Evolutionary conservation across 371 early-diverging fungal species (phyloP).

Genomic region (Umbelopsis sp.): DNA sequence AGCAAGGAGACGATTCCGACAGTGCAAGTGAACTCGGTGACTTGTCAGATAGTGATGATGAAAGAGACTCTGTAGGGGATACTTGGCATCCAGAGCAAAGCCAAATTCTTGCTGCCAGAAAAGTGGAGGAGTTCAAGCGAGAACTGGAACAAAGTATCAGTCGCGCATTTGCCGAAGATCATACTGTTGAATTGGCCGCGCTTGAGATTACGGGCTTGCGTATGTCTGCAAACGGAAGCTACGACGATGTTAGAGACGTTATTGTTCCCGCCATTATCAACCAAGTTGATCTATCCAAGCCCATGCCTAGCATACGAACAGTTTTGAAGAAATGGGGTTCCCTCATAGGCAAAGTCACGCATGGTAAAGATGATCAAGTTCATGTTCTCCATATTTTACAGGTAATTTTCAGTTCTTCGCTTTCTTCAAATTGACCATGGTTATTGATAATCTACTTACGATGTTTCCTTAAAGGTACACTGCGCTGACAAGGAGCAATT

Average conservation of each 20-base stretch:
- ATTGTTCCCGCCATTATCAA: slow-evolving; percentile 69
- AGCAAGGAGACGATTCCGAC: slow-evolving; percentile 46
- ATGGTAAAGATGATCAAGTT: slow-evolving; percentile 76
- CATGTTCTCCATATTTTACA: slow-evolving; percentile 71
- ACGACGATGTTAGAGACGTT: slow-evolving; percentile 75
- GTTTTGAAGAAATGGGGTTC: slow-evolving; percentile 72
- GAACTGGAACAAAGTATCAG: slow-evolving; percentile 84
- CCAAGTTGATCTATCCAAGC: slow-evolving; percentile 56
- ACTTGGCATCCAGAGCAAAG: slow-evolving; percentile 37
- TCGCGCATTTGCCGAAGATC: slow-evolving; percentile 80
- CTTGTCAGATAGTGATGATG: slow-evolving; percentile 49
- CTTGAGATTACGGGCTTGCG: slow-evolving; percentile 91
- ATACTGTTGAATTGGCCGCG: slow-evolving; percentile 75
- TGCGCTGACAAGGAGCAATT: slow-evolving; percentile 51
- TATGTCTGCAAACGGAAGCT: slow-evolving; percentile 87
- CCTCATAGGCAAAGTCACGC: slow-evolving; percentile 73
- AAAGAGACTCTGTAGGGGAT: slow-evolving; percentile 40
- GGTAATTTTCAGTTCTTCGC: slow-evolving; percentile 26
- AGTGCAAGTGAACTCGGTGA: slow-evolving; percentile 64
- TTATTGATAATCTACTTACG: too few relatives aligned
- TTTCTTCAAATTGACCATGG: too few relatives aligned
- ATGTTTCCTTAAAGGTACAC: slow-evolving; percentile 29
- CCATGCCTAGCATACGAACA: slow-evolving; percentile 39
- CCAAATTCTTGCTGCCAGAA: slow-evolving; percentile 32
- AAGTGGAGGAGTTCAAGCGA: slow-evolving; percentile 69